Base-by-base conservation (phyloP, 176 grass and related monocot species). In the Oropetium thomaeum region DNA sequence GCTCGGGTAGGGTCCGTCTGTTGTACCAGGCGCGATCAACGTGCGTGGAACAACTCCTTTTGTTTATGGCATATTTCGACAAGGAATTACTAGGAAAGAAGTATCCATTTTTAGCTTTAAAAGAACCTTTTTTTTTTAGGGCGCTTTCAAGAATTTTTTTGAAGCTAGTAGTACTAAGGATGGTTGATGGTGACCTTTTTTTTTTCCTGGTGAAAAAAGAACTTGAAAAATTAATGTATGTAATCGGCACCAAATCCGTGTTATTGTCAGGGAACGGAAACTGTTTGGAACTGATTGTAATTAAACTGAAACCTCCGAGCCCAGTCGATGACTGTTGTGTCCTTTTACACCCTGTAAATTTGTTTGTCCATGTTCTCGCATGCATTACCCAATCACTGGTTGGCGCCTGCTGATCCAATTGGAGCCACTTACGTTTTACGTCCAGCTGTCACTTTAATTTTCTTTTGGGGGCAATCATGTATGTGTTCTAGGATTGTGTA, bases 281-380 rank as follows among this genome's bases (percentile, higher is more conserved):
- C 13, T 61, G 22, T 7, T 37, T 14, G 27, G 34, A 33, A 42
- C 5, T 45, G 28, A 11, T 32, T 45, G 54, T n/a, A n/a, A n/a
- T n/a, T n/a, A 44, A 62, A 14, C 0, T 33, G 29, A 8, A 26
- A 55, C 9, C 22, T 11, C 9, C 22, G 2, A 63, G 48, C 19
- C 58, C 41, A 45, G 45, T 20, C 5, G 41, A n/a, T 33, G n/a
- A 11, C 10, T 51, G 17, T 29, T 49, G 47, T 32, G 23, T 23
- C 73, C 41, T 76, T 76, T 76, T 76, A 76, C 73, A 48, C 29
- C 58, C 40, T 76, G 41, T 41, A 23, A 63, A 8, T 17, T 7
- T 40, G 5, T n/a, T n/a, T 63, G 58, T 16, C 30, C 30, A 55
- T 55, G 52, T 25, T 35, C 30, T n/a, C n/a, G n/a, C 32, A 39